A percentile compares a stretch with the other conserved stretches of the same genome.
phyloP scores from a whole-genome alignment of 2,329 filamentous ascomycete genomes.

The Alternaria postmessia region DNA sequence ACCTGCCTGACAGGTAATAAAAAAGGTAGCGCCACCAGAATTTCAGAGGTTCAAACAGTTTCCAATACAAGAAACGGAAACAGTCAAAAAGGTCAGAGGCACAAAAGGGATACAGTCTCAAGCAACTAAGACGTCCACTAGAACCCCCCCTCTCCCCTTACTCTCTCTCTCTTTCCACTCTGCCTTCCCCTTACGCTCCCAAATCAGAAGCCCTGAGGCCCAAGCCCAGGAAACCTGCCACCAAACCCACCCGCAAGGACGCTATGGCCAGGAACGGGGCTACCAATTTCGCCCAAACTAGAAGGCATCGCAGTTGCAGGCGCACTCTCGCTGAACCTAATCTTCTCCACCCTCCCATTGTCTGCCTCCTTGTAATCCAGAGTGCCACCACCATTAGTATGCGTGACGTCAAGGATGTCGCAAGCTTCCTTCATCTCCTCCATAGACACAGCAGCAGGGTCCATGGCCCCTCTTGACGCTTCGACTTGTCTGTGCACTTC shows the following conservation, averaged over 20 bases:
- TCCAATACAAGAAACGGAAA: not conserved
- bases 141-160: too few species aligned
- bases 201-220: conserved; percentile 39
- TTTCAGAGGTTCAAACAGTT: too few species aligned
- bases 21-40: too few species aligned
- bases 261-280: conserved; percentile 55
- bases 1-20: too few species aligned
- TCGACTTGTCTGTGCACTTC: conserved; percentile 71
- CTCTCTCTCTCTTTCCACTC: too few species aligned
- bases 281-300: conserved; percentile 58
- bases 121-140: too few species aligned
- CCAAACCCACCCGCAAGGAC: conserved; percentile 48
- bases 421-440: conserved; percentile 82
- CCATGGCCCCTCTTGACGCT: conserved; percentile 67
- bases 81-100: too few species aligned
- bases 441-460: conserved; percentile 62
- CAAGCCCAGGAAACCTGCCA: conserved; percentile 44
- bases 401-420: conserved; percentile 85
- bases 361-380: conserved; percentile 72
- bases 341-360: conserved; percentile 49
- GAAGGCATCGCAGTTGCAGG: conserved; percentile 31
- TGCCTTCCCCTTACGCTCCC: too few species aligned
- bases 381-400: conserved; percentile 84
- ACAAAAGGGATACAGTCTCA: too few species aligned
- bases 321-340: conserved; percentile 54